These are phyloP conservation scores for Pestalotiopsis sp. DNA, from an alignment of 2,329 filamentous ascomycete species.

Conservation along the genomic window DNA sequence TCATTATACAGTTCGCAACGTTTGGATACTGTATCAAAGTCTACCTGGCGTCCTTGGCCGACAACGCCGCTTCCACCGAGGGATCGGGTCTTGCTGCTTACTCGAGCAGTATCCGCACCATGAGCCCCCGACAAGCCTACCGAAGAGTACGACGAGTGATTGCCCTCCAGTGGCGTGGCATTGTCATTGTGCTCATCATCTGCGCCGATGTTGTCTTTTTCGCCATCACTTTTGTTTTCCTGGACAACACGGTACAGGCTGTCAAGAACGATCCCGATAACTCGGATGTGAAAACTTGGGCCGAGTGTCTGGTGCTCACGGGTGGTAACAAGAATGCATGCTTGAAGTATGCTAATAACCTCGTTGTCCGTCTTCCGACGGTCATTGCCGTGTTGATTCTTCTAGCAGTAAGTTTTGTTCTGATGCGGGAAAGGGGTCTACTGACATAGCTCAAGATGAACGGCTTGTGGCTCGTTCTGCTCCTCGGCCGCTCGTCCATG, in stretches of 20 bases:
- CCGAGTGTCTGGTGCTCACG: constrained; percentile 67
- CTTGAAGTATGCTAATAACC: constrained; percentile 54
- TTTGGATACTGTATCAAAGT: constrained; percentile 91
- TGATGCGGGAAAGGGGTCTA: constrained; percentile 12
- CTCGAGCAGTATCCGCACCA: constrained; percentile 72
- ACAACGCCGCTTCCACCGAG: constrained; percentile 71
- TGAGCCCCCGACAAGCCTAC: constrained; percentile 86
- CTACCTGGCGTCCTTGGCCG: constrained; percentile 81
- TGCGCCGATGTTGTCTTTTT: constrained; percentile 93
- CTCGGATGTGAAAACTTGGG: constrained; percentile 63
- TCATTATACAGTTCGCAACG: constrained; percentile 71
- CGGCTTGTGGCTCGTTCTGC: constrained; percentile 81
- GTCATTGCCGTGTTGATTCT: constrained; percentile 82
- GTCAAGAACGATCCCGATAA: constrained; percentile 51
- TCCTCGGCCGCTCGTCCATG: constrained; percentile 86
- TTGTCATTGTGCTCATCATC: constrained; percentile 87
- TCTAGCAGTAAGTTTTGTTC: constrained; percentile 64
- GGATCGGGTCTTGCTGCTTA: constrained; percentile 76
- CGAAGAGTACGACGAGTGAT: constrained; percentile 84
- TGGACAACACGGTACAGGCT: constrained; percentile 72
- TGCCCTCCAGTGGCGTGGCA: constrained; percentile 91
- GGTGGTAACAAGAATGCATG: constrained; percentile 69
- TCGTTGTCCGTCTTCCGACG: constrained; percentile 76
- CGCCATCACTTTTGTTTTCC: constrained; percentile 84
- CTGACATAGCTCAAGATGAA: constrained; percentile 61